These are phyloP conservation scores for Whalleya microplaca DNA, from an alignment of 2,329 filamentous ascomycete species.

Conservation along the genomic window DNA sequence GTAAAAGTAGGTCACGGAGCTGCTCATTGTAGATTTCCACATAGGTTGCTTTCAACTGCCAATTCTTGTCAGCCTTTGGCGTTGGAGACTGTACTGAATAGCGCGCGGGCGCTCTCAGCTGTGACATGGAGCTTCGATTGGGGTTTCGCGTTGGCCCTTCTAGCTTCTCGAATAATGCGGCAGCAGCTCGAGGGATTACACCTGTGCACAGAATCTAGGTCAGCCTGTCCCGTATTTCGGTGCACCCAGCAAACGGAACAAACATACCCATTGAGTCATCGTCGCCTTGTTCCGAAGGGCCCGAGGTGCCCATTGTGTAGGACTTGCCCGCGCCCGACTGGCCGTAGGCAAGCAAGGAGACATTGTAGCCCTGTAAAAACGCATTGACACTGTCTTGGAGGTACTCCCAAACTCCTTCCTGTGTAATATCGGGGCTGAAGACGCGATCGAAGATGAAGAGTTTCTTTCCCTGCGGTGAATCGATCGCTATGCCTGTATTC, in stretches of 20 bases:
- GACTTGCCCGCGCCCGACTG: conserved; percentile 98
- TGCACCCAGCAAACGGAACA: not conserved
- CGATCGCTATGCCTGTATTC: conserved; percentile 82
- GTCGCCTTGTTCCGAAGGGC: conserved; percentile 75
- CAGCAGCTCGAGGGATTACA: conserved; percentile 91
- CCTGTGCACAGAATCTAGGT: conserved; percentile 54
- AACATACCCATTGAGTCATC: conserved; percentile 75
- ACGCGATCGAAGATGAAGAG: conserved; percentile 97
- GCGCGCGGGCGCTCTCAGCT: conserved; percentile 77
- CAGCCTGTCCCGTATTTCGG: conserved; percentile 7
- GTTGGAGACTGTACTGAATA: conserved; percentile 64
- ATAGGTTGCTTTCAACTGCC: conserved; percentile 93
- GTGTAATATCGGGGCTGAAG: conserved; percentile 79
- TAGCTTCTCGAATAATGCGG: conserved; percentile 85
- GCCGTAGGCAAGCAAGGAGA: conserved; percentile 93
- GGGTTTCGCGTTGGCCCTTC: conserved; percentile 55
- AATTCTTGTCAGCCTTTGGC: conserved; percentile 69
- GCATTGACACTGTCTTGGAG: conserved; percentile 85
- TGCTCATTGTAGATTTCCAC: conserved; percentile 99
- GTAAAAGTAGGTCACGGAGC: conserved; percentile 83
- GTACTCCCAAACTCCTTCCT: conserved; percentile 95
- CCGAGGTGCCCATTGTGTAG: conserved; percentile 97
- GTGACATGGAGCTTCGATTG: conserved; percentile 72
- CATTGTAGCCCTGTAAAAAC: conserved; percentile 97
- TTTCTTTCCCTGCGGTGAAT: conserved; percentile 89